Conservation (phyloP, 148 eudicot species). For the Heliamphora exappendiculata region DNA sequence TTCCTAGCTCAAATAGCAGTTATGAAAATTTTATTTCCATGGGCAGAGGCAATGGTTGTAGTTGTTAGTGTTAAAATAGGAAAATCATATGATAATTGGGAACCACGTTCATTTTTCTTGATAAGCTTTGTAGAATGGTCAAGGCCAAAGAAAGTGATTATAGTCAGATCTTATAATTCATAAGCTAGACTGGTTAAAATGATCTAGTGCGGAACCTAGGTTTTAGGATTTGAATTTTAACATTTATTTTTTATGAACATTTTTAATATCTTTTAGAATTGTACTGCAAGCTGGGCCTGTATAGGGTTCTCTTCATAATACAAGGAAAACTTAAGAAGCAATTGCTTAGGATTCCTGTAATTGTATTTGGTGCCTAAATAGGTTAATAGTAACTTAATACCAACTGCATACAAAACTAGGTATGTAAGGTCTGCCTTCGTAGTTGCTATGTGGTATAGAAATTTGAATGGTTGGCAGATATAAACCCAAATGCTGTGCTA, state of each 20-base stretch:
- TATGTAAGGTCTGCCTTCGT: too few species aligned
- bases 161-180: not conserved
- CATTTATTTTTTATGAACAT: not conserved
- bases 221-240: not conserved
- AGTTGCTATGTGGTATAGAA: too few species aligned
- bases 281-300: not conserved
- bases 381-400: too few species aligned
- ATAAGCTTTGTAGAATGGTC: not conserved
- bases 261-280: not conserved
- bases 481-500: too few species aligned
- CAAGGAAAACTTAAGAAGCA: not conserved
- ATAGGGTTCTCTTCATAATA: not conserved
- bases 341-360: not conserved
- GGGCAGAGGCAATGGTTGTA: not conserved
- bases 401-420: too few species aligned
- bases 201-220: not conserved
- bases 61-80: not conserved
- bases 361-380: not conserved
- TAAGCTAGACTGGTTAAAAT: not conserved
- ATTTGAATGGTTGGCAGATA: too few species aligned
- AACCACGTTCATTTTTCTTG: too few species aligned
- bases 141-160: not conserved
- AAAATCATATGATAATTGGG: too few species aligned
- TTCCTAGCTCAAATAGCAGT: not conserved
- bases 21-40: not conserved